Evolutionary conservation across 2,329 filamentous ascomycete genomes (phyloP).

Genomic region (Proliferodiscus dingleyae): DNA sequence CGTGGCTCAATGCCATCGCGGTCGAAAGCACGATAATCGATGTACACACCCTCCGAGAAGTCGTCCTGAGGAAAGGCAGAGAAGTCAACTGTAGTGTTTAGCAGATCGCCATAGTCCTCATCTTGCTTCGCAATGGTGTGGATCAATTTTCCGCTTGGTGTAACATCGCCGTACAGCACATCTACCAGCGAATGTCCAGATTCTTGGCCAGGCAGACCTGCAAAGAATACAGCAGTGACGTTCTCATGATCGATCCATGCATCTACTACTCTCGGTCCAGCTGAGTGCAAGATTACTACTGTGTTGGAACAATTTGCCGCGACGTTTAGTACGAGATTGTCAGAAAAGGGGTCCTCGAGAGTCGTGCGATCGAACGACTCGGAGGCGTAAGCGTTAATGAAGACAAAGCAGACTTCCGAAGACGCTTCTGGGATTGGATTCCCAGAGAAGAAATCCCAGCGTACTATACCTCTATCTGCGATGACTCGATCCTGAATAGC

Average conservation of each 20-base stretch:
- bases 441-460: constrained; percentile 5
- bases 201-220: constrained; percentile 74
- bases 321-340: constrained; percentile 39
- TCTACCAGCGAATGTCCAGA: constrained; percentile 72
- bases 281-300: constrained; percentile 61
- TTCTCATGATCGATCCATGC: constrained; percentile 71
- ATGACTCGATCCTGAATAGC: constrained; percentile 5
- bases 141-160: constrained; percentile 71
- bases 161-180: constrained; percentile 72
- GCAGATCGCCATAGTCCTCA: constrained; percentile 33
- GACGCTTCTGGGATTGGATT: constrained; percentile 56
- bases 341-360: constrained; percentile 40
- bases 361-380: constrained; percentile 71
- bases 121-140: constrained; percentile 64
- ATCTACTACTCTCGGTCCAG: constrained; percentile 66
- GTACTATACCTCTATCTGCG: constrained; percentile 1
- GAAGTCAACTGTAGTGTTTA: constrained; percentile 22
- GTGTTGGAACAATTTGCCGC: constrained; percentile 49
- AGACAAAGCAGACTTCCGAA: constrained; percentile 67
- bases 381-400: constrained; percentile 77
- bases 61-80: constrained; percentile 60
- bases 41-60: constrained; percentile 72
- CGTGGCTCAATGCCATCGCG: constrained; percentile 54
- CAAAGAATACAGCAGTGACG: constrained; percentile 76
- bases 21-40: constrained; percentile 76